Base-by-base conservation (phyloP, 202 grass and related monocot genomes). In the Zoysia matrella region DNA sequence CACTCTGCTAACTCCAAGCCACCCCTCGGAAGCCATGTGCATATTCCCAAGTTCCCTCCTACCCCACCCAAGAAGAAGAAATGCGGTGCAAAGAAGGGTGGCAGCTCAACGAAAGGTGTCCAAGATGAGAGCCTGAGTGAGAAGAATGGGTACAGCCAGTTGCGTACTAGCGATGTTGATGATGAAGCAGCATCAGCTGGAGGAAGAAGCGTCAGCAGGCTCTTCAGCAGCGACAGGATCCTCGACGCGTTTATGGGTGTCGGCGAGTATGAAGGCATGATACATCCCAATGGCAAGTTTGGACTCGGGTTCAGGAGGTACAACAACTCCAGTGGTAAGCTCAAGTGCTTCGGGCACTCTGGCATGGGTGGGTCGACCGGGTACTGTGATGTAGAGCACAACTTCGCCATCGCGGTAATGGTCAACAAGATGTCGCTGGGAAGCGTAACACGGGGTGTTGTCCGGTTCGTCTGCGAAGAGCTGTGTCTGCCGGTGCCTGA, bases 301-400 rank as follows among this genome's bases (percentile, higher is more conserved):
- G 96, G 96, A 52, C 89, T 98, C 2, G 96, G 96, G 7, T 98
- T 98, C 83, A 89, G 96, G 85, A 88, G 88, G 83, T 98, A 92
- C 65, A 80, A 60, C 39, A 69, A 67, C 49, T 2, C 69, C 14
- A 61, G 79, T 4, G 57, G 84, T 22, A 43, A 84, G 13, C 40
- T 83, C 18, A 76, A 69, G 1, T 86, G 71, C 73, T 98, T 98
- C 7, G 96, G 96, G 36, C 96, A 98, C 69, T 93, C 96, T 0
- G 96, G 96, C 47, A 82, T 98, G 66, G 96, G 92, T 7, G 96
- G 96, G 4, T 98, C 96, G 9, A 92, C 91, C 0, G 96, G 87
- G 65, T 93, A 90, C 63, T 95, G 92, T 30, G 85, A 98, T 13
- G 83, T 81, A 11, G 89, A 95, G 85, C 84, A 90, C 71, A 66